Base-by-base conservation (phyloP, 2,329 filamentous ascomycete species). In the Alternaria triticimaculans region DNA sequence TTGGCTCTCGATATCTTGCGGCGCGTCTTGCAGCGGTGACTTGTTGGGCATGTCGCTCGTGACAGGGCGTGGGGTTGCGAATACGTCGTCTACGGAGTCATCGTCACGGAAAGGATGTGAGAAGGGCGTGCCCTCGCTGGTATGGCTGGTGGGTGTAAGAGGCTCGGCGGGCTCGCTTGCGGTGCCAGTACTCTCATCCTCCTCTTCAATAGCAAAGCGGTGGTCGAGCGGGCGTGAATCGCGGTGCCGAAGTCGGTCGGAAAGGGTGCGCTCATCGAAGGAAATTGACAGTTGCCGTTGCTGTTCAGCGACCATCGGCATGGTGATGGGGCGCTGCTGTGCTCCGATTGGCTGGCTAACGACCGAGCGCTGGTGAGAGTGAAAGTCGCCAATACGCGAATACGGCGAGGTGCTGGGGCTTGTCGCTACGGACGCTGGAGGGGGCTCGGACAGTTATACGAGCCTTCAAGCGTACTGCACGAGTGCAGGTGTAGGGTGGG, bases 121-220 rank as follows among this genome's bases (percentile, higher is more conserved):
- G 37, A 76, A 76, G 8, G 73, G 64, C 2, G 63, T 33, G 50
- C 66, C 67, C 61, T 80, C 78, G 57, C 76, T 80, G 60, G 67
- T 65, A 62, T 79, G 76, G 65, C 76, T 80, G 5, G 69, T 76
- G 12, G 80, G 80, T n/a, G 80, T 81, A 44, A 79, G 68, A 15
- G 80, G 80, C 58, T 81, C 79, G 45, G 69, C 69, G n/a, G 75
- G 74, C 58, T 81, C 80, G 64, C 78, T 80, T 30, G 73, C 78
- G 7, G 78, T 79, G 51, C 77, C 78, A 30, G 72, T 79, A 60
- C 76, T 80, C 63, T 80, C 78, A 66, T 80, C 78, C 62, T 80
- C 78, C 63, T 80, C 79, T 59, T 77, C 76, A 58, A 80, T 78
- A 37, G 77, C 67, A 37, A 69, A 61, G 18, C 74, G 74, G 48